Percentiles rank a stretch among this genome's conserved stretches.
These are phyloP conservation scores for Pseudopyricularia javanii DNA, from an alignment of 2,329 filamentous ascomycete genomes.

Conservation along the genomic window DNA sequence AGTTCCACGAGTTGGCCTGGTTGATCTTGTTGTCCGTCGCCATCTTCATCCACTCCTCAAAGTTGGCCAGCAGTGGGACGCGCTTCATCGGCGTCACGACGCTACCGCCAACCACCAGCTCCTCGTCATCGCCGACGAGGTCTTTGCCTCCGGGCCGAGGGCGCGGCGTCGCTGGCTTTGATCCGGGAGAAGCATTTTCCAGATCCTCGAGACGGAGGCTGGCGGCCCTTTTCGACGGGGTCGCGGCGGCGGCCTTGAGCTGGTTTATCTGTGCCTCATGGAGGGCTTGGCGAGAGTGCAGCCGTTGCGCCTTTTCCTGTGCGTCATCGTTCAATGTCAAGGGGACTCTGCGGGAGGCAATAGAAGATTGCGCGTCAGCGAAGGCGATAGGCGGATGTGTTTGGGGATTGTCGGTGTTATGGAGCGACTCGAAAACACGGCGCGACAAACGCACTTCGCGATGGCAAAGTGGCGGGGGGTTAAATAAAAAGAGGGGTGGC, in stretches of 20 bases:
- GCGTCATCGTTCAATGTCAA: slow-evolving; percentile 74
- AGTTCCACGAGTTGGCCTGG: slow-evolving; percentile 96
- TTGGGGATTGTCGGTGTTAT: background rate
- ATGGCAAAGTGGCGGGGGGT: background rate
- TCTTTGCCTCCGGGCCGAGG: slow-evolving; percentile 21
- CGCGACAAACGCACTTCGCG: background rate
- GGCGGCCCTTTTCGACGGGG: slow-evolving; percentile 56
- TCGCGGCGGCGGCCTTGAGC: slow-evolving; percentile 63
- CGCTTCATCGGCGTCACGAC: slow-evolving; percentile 93
- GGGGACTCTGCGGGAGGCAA: slow-evolving; percentile 53
- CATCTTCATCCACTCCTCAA: slow-evolving; percentile 99
- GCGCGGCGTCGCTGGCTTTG: slow-evolving; percentile 44
- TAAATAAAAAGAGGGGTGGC: background rate
- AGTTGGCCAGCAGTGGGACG: slow-evolving; percentile 90
- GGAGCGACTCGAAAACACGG: background rate
- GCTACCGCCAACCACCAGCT: slow-evolving; percentile 55
- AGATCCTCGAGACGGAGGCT: slow-evolving; percentile 45
- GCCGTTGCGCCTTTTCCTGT: slow-evolving; percentile 76
- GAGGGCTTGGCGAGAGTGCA: slow-evolving; percentile 76
- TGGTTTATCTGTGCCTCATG: slow-evolving; percentile 89
- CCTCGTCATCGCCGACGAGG: slow-evolving; percentile 30
- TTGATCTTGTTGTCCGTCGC: slow-evolving; percentile 99
- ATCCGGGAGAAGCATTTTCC: slow-evolving; percentile 42
- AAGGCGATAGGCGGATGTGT: background rate
- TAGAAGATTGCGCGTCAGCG: slow-evolving; percentile 1